Conservation (phyloP, 2,329 filamentous ascomycete species). For the Penicillium sumatraense region DNA sequence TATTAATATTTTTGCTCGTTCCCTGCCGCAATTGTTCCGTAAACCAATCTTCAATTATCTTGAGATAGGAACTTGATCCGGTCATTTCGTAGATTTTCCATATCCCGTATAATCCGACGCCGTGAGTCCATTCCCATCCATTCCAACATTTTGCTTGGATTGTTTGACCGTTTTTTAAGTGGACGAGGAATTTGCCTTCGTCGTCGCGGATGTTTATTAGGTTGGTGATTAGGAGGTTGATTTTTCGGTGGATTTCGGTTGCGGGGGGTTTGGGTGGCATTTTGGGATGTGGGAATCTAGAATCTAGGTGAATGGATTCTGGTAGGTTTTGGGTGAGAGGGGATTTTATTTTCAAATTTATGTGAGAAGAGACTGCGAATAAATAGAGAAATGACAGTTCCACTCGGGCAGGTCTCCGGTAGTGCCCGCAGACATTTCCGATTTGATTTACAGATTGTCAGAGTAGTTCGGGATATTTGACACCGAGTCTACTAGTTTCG, state of each 20-base stretch:
- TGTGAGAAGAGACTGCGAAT: neutral
- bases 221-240: neutral
- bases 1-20: conserved; percentile 84
- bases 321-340: neutral
- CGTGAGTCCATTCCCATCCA: neutral
- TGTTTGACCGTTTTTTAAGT: neutral
- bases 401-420: neutral
- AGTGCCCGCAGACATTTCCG: neutral
- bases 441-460: too few species aligned
- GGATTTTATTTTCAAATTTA: too few species aligned
- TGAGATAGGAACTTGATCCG: neutral
- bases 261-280: neutral
- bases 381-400: neutral
- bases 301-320: neutral
- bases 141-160: neutral
- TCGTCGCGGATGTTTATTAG: neutral
- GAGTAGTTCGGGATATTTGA: neutral
- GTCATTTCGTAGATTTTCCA: neutral
- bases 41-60: neutral
- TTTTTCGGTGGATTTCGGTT: neutral
- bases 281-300: neutral
- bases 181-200: neutral
- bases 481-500: neutral
- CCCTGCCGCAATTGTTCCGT: conserved; percentile 30
- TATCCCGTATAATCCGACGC: neutral